Evolutionary conservation across 1,284 basidiomycete species (phyloP).

Genomic region (Wallemia mellicola): DNA sequence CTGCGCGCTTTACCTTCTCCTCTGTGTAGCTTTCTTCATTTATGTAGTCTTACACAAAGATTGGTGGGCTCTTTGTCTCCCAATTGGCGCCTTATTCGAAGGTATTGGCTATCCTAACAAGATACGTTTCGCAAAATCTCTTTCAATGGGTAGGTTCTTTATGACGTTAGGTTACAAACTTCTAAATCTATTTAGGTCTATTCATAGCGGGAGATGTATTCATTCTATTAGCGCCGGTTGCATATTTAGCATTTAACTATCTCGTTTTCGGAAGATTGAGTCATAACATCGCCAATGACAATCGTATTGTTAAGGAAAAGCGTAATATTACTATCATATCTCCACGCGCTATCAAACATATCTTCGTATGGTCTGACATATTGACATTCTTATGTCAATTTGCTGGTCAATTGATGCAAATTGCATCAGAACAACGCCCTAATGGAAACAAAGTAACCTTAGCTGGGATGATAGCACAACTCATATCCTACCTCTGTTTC

Average conservation of each 20-base stretch:
- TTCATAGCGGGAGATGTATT: not conserved
- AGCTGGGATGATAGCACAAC: not conserved
- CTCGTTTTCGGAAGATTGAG: not conserved
- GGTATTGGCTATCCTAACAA: not conserved
- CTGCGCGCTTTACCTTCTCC: not conserved
- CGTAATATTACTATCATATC: not conserved
- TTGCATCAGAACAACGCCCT: not conserved
- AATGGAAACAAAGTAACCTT: not conserved
- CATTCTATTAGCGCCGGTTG: not conserved
- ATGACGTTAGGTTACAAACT: too few species aligned
- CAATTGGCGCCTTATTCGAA: not conserved
- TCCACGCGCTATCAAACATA: not conserved
- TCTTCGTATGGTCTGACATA: not conserved
- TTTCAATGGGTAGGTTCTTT: not conserved
- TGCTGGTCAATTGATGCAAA: not conserved
- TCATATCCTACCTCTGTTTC: not conserved
- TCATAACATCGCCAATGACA: not conserved
- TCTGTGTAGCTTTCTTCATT: not conserved
- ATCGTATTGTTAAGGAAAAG: not conserved
- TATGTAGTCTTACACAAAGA: not conserved
- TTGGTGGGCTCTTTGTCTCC: not conserved
- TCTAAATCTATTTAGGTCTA: not conserved
- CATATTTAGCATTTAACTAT: not conserved
- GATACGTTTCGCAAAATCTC: not conserved
- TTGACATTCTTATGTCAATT: not conserved